Base-by-base conservation (phyloP, 1,139 yeast genomes). In the Zygotorulaspora mrakii region DNA sequence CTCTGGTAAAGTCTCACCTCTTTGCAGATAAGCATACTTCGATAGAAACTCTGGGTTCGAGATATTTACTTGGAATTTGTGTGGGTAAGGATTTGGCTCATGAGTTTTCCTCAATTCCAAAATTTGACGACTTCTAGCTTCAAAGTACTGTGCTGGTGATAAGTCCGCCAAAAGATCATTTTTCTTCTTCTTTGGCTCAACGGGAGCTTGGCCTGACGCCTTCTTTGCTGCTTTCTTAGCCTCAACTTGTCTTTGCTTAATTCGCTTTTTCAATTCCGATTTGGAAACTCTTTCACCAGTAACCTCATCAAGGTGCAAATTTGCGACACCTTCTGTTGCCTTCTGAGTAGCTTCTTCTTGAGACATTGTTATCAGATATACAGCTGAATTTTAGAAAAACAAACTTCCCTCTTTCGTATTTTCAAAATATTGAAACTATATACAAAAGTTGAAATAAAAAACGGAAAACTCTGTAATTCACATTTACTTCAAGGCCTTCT, bases 251-350 rank as follows among this genome's bases (percentile, higher is more conserved):
- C 98, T 82, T 52, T 74, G 74, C 77, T 91, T 91, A 70, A 84
- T 88, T 71, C 98, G 85, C 75, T 85, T 87, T 76, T 91, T 91
- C 70, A 91, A 79, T 67, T 91, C 98, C 48, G 94, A 76, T 73
- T 91, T 91, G 64, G 98, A 91, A 36, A 91, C 96, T 68, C 81
- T 85, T 69, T 91, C 98, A 37, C 97, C 97, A 49, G 97, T 89
- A 56, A 70, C 94, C 46, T 88, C 96, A 65, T 91, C 98, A 55
- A 91, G 74, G 52, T 68, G 69, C 62, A 87, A 79, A 74, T 88
- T 89, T 65, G 86, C 89, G 53, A 87, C 78, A 56, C 77, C 79
- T 58, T 88, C 96, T 38, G 94, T 67, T 42, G 74, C 82, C 61
- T 78, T 71, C 47, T 80, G 78, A 48, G 75, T 79, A 54, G 60